Base-by-base conservation (phyloP, 1,284 basidiomycete species). In the Pterulicium gracile region DNA sequence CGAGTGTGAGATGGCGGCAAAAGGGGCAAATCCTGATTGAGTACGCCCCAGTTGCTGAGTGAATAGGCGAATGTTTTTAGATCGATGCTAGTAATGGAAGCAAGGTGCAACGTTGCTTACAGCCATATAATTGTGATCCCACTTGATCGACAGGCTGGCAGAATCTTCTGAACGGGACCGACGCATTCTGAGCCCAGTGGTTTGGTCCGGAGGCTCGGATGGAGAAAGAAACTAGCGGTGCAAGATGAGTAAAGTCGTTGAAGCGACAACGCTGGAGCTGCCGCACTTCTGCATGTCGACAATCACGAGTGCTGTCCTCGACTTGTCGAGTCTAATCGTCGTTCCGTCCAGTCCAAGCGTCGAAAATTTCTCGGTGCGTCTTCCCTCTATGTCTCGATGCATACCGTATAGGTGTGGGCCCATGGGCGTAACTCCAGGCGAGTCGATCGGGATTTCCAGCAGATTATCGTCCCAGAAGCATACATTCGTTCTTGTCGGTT, bases 221-320 rank as follows among this genome's bases (percentile, higher is more conserved):
- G 77, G 35, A 83, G 63, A 60, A 84, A 81, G 61, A 70, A 82
- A 62, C 78, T 80, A 47, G 41, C 42, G n/a, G n/a, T n/a, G n/a
- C n/a, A n/a, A n/a, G n/a, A n/a, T n/a, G n/a, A n/a, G n/a, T n/a
- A n/a, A n/a, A n/a, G n/a, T n/a, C n/a, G n/a, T n/a, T n/a, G n/a
- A n/a, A n/a, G n/a, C n/a, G n/a, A n/a, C n/a, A n/a, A n/a, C n/a
- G n/a, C n/a, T n/a, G n/a, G n/a, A n/a, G n/a, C n/a, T n/a, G n/a
- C n/a, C n/a, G n/a, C 54, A 81, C 81, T 83, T 84, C 58, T 83
- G 81, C 81, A 84, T 83, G 56, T 83, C 81, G 49, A 83, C 70
- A 24, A 83, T 67, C 19, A 82, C 72, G 49, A 77, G 60, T 12
- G 79, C 81, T 22, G 69, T 73, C 41, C 65, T 62, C 34, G 65